Evolutionary conservation across 2,329 filamentous ascomycete species (phyloP), one percentile per base, ranked within the genome.

Genomic region (Stagonosporopsis chrysanthemi): DNA sequence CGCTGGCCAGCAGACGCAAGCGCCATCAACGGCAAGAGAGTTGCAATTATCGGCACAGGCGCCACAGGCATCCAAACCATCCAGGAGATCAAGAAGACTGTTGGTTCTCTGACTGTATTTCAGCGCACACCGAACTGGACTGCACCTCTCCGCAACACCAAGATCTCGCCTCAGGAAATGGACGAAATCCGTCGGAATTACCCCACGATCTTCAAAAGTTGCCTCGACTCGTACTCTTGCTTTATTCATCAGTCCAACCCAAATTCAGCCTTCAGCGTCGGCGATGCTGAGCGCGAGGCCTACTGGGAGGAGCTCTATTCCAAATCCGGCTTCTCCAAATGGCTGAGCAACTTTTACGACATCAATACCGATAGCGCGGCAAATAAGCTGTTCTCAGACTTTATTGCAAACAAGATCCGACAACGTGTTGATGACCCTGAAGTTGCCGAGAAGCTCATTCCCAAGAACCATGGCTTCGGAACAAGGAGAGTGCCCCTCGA

Each of bases 41-140:
- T 84, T 38, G 86, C 82, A 7, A 79, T 89, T 58, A 83, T 89
- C 29, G 87, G 87, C 6, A 68, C 67, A 19, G 87, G 86, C 1
- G 82, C 86, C 0, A 84, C 84, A 0, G 86, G 86, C 0, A 82
- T 89, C 0, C 86, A 89, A 62, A 80, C 87, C 35, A 80, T 82
- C 0, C 86, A 90, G 60, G 84, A 84, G 36, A 81, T 82, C 75
- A 84, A 80, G 4, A 80, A 81, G 2, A 67, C 79, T 11, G 84
- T 81, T 0, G 78, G 76, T 6, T 69, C 71, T 38, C 40, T 90
- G 1, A 79, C 74, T 6, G 83, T 90, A 40, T 88, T 88, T 72
- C 85, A 89, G 66, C 82, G 88, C 2, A 89, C 86, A 0, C 86
- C 86, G 0, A 71, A 67, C 48, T 66, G 62, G 62, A 63, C 62